These are phyloP conservation scores for Eucalyptus cloeziana DNA, from an alignment of 345 rosid genomes.

Conservation along the genomic window DNA sequence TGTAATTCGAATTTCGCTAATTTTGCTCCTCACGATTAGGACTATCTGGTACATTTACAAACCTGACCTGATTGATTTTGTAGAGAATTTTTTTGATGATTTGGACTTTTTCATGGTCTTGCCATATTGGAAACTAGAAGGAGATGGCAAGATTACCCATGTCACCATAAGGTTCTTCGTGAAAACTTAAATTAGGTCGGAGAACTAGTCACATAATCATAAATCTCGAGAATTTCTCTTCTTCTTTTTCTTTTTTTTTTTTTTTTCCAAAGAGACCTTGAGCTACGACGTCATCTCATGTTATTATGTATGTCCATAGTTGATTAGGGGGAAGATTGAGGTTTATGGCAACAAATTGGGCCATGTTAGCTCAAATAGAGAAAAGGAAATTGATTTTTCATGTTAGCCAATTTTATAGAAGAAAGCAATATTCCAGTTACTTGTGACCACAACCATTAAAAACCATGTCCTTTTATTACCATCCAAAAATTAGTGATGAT, in stretches of 20 bases:
- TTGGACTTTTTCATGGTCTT: not conserved
- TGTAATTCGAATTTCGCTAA: not conserved
- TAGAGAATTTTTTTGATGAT: not conserved
- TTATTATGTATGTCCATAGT: not conserved
- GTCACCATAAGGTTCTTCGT: not conserved
- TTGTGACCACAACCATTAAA: not conserved
- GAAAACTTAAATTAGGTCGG: not conserved
- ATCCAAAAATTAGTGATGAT: not conserved
- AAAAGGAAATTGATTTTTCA: not conserved
- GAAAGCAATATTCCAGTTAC: not conserved
- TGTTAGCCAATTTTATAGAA: not conserved
- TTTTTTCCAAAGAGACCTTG: not conserved
- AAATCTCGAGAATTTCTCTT: not conserved
- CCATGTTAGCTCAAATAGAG: not conserved
- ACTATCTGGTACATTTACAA: not conserved
- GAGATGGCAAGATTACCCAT: not conserved
- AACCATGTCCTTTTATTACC: not conserved
- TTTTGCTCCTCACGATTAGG: not conserved
- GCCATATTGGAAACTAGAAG: not conserved
- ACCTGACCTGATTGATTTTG: not conserved
- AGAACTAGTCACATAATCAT: not conserved
- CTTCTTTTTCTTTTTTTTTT: not conserved
- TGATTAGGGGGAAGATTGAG: not conserved
- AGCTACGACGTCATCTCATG: not conserved
- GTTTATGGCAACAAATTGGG: not conserved